These are phyloP conservation scores for Euphorbia tirucalli DNA, from an alignment of 345 rosid genomes.

Conservation along the genomic window DNA sequence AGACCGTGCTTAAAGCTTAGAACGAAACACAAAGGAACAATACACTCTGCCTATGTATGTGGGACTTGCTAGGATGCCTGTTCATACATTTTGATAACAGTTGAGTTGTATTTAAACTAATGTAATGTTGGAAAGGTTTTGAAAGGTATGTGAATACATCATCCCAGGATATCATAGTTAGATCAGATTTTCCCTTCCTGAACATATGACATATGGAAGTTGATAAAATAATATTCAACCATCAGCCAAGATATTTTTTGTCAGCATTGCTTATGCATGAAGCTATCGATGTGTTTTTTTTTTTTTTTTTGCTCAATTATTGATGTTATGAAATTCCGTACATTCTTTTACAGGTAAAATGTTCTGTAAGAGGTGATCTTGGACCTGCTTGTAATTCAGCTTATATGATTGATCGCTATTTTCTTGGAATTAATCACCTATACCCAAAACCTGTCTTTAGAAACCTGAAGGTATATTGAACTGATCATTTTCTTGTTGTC, in stretches of 20 bases:
- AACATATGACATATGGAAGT: neutral
- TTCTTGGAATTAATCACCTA: constrained; percentile 39
- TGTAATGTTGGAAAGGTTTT: neutral
- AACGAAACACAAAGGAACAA: neutral
- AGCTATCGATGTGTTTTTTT: too few relatives aligned
- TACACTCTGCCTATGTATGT: neutral
- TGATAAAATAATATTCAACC: neutral
- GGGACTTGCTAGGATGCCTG: neutral
- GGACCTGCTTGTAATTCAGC: constrained; percentile 54
- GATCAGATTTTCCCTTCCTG: neutral
- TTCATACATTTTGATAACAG: neutral
- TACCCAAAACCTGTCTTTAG: constrained; percentile 41
- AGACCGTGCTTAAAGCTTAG: constrained; percentile 11
- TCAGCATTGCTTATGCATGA: neutral
- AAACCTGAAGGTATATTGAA: constrained; percentile 37
- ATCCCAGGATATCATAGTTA: neutral
- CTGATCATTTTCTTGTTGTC: neutral
- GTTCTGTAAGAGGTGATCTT: constrained; percentile 44
- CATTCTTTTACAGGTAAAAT: constrained; percentile 33
- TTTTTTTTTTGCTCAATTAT: neutral
- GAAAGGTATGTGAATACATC: neutral
- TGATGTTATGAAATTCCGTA: neutral
- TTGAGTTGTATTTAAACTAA: neutral
- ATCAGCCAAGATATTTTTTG: neutral
- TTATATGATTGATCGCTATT: constrained; percentile 47